Evolutionary conservation across 768 basidiomycete species (phyloP), one percentile per base, ranked within the genome.

Genomic region (Rhodocollybia butyracea): DNA sequence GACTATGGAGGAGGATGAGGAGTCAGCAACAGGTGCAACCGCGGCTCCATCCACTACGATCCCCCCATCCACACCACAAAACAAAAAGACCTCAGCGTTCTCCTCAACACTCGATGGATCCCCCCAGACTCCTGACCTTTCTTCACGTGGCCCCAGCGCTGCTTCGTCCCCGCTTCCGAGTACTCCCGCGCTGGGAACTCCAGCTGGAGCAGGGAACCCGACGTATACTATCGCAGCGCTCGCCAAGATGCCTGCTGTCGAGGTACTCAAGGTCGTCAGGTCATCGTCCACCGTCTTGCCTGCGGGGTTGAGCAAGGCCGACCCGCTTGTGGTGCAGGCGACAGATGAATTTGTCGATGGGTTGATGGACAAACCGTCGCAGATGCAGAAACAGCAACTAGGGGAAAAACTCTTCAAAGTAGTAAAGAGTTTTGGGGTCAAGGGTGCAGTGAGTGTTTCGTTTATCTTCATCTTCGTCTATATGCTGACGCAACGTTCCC

Each of bases 341-440:
- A 89, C 89, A 3, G 84, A 91, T 60, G 78, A 83, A 43, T 94
- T 91, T 63, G 74, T 92, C 46, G 83, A 90, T 64, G 70, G 76
- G 22, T 63, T 89, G 24, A 61, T 77, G 46, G 81, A 80, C 30
- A 83, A 84, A 64, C 74, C 81, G 10, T 61, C 74, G 34, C 79
- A 79, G 42, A 67, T 71, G 47, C 85, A 89, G 74, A 94, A 95
- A 68, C 93, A 95, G 68, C 74, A 80, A 58, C 68, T 96, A 21
- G 88, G 89, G 39, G 88, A 90, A 63, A 91, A 91, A 69, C 70
- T 92, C 80, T 75, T 77, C 71, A 80, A 78, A 68, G 74, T 76
- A 69, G 62, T 91, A 74, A 94, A 92, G 68, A 82, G 85, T 8
- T 86, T 88, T 63, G 91, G 92, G 24, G 79, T 97, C 64, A 94